Conservation (phyloP, 306 rosid species). For the Cucumis sativus region DNA sequence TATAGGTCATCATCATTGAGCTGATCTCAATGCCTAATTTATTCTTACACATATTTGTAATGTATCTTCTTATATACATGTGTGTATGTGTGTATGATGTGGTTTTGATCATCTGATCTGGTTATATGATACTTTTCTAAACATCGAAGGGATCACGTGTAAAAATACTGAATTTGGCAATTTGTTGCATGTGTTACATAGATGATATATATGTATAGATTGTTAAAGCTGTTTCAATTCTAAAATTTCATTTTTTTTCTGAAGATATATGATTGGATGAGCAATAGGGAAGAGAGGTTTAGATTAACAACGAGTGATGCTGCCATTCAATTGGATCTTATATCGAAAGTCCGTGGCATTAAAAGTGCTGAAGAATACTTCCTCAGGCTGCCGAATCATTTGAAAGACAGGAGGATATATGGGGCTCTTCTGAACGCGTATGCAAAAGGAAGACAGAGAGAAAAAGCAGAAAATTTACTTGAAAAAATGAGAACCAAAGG, state of each 20-base stretch:
- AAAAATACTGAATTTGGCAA: not conserved
- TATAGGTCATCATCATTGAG: not conserved
- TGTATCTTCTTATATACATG: not conserved
- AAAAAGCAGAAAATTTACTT: slow-evolving; percentile 69
- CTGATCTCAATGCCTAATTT: not conserved
- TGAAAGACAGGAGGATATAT: slow-evolving; percentile 60
- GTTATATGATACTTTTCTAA: not conserved
- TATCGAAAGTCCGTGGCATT: slow-evolving; percentile 67
- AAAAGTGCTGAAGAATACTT: slow-evolving; percentile 68
- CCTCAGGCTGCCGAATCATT: slow-evolving; percentile 30
- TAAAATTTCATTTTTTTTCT: slow-evolving; percentile 1
- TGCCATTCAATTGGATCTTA: slow-evolving; percentile 80
- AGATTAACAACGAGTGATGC: slow-evolving; percentile 61
- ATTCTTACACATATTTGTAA: not conserved
- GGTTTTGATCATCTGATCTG: not conserved
- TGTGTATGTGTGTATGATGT: not conserved
- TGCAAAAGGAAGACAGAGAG: slow-evolving; percentile 38
- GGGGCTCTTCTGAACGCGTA: slow-evolving; percentile 87
- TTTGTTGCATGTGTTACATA: not conserved
- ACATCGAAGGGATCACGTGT: not conserved
- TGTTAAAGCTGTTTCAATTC: not conserved
- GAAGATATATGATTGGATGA: slow-evolving; percentile 93
- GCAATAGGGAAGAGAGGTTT: slow-evolving; percentile 71
- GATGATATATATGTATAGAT: not conserved
- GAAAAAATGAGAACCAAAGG: slow-evolving; percentile 66